Conservation (phyloP, 2,329 filamentous ascomycete species). For the Fusarium succisae region DNA sequence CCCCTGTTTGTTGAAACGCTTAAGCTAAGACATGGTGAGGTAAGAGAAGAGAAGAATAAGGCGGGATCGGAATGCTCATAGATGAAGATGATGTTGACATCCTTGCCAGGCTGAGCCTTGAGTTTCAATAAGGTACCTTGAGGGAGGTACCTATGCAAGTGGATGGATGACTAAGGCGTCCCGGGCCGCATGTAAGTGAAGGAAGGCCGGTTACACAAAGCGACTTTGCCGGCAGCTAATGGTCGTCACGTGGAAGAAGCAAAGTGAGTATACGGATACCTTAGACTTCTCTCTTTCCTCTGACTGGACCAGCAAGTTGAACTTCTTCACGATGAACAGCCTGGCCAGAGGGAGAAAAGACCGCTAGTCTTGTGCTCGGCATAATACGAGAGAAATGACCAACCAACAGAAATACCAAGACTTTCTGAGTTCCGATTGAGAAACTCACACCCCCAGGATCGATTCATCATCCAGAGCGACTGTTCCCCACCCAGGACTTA, state of each 20-base stretch:
- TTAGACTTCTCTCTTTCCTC: neutral
- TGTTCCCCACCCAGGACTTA: neutral
- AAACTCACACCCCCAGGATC: slow-evolving; percentile 8
- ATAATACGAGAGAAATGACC: neutral
- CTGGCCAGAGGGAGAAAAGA: neutral
- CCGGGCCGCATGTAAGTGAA: slow-evolving; percentile 17
- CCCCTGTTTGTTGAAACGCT: neutral
- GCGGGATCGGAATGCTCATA: slow-evolving; percentile 18
- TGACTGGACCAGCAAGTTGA: neutral
- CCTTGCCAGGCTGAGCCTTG: neutral
- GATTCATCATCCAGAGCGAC: neutral
- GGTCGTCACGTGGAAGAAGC: slow-evolving; percentile 13
- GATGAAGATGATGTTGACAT: neutral
- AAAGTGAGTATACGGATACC: neutral
- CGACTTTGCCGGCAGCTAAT: neutral
- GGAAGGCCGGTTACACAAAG: slow-evolving; percentile 1
- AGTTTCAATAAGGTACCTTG: neutral
- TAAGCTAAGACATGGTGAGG: slow-evolving; percentile 11
- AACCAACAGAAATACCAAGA: slow-evolving; percentile 15
- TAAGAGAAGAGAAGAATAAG: neutral
- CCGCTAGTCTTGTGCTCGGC: neutral
- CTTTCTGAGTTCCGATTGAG: slow-evolving; percentile 11
- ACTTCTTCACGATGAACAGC: neutral
- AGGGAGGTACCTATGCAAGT: neutral
- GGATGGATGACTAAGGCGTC: neutral